Conservation (phyloP, 257 asterid species). For the Sherardia arvensis region DNA sequence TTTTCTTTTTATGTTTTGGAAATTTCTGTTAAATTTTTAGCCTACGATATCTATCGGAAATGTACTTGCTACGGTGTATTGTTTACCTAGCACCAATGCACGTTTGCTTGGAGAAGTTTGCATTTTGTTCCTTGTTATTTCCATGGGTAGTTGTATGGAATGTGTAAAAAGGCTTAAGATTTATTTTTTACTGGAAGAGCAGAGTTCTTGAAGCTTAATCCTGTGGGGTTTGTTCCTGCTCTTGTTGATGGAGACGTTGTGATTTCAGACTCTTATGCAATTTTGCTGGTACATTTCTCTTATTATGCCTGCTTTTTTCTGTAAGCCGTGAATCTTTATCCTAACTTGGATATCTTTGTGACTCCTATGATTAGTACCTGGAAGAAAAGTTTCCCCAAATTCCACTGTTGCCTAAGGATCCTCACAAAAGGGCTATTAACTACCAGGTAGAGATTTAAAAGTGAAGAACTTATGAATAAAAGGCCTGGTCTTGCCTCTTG, state of each 20-base stretch:
- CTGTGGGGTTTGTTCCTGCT: slow-evolving; percentile 65
- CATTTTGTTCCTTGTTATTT: neutral
- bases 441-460: slow-evolving; percentile 15
- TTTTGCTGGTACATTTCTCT: slow-evolving; percentile 54
- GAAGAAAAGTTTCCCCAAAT: slow-evolving; percentile 86
- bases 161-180: neutral
- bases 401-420: slow-evolving; percentile 78
- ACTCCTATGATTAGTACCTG: slow-evolving; percentile 43
- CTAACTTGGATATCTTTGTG: neutral
- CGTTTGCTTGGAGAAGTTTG: neutral
- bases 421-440: slow-evolving; percentile 36
- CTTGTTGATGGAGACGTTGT: slow-evolving; percentile 69
- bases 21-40: neutral
- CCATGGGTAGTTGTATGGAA: neutral
- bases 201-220: slow-evolving; percentile 87
- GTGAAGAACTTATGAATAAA: neutral
- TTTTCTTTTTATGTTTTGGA: neutral
- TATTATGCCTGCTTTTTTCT: neutral
- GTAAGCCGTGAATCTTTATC: neutral
- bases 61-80: neutral
- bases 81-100: neutral
- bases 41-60: neutral
- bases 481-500: neutral
- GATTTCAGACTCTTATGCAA: slow-evolving; percentile 71
- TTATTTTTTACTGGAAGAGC: slow-evolving; percentile 15